Evolutionary conservation across 2,329 filamentous ascomycete genomes (phyloP), one percentile per base, ranked within the genome.

Genomic region (Colletotrichum scovillei): DNA sequence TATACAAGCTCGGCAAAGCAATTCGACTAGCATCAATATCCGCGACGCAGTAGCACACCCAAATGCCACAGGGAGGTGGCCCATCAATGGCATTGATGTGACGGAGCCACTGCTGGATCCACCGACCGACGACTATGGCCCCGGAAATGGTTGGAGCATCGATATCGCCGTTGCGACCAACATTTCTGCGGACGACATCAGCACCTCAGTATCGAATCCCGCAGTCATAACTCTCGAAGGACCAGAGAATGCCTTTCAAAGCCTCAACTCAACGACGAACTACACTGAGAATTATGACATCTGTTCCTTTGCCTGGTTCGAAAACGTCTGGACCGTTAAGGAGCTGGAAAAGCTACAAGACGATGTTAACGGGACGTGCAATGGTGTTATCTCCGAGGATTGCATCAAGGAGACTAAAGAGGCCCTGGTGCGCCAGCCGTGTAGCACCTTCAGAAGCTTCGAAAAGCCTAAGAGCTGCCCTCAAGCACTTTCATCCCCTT

Each of bases 111-210:
- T 66, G 5, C 5, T 28, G 8, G 5, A 57, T 11, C 52, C 53
- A 4, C 63, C 63, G 1, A 16, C 16, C 24, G 35, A 57, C 14
- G 53, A 30, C 14, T 22, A 30, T 7, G 63, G 63, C 19, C 22
- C 26, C 7, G 63, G 53, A 78, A 76, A 69, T 67, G 55, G 12
- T 22, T 32, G 14, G 69, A 75, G 60, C 30, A 78, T 57, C 52
- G 63, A 28, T 38, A 52, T 32, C 24, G 59, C 1, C 66, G 6
- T 26, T 60, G 32, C 55, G 35, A 35, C 67, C 64, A n/a, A 77
- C 74, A 56, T 66, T 63, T 30, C 63, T 66, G 19, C 24, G 19
- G n/a, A 24, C 3, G 19, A 14, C 3, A 19, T n/a, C 42, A n/a
- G 64, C 16, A 22, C 24, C 11, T n/a, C 53, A 16, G 11, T n/a